These are phyloP conservation scores for Dryadomyces sulphureus DNA, from an alignment of 2,329 filamentous ascomycete genomes.

Conservation along the genomic window DNA sequence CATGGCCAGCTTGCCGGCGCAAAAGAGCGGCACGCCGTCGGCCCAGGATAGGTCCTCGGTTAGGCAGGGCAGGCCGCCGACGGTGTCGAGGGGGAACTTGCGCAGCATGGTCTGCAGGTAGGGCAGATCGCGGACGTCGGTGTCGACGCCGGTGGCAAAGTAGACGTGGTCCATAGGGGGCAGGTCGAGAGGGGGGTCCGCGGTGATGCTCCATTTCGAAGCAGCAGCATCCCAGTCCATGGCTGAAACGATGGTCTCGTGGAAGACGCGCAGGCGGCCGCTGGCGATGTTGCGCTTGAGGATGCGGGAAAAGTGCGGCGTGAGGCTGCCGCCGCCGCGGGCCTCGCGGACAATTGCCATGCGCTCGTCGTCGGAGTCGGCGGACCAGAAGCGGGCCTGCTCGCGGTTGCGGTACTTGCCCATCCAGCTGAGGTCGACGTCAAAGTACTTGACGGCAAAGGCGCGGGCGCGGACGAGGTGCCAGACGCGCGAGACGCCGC, in stretches of 20 bases:
- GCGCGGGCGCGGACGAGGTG: slow-evolving; percentile 47
- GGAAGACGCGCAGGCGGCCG: slow-evolving; percentile 38
- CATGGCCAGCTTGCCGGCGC: slow-evolving; percentile 10
- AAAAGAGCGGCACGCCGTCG: slow-evolving; percentile 44
- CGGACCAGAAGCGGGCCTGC: slow-evolving; percentile 64
- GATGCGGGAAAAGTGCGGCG: slow-evolving; percentile 51
- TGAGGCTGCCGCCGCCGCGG: slow-evolving; percentile 64
- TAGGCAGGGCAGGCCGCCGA: slow-evolving; percentile 56
- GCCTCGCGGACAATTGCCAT: slow-evolving; percentile 50
- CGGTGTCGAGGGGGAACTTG: slow-evolving; percentile 44
- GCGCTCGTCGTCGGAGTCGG: slow-evolving; percentile 55
- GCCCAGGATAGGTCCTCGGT: slow-evolving; percentile 67
- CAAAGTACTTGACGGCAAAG: slow-evolving; percentile 55
- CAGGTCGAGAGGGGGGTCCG: slow-evolving; percentile 27
- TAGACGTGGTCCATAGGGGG: slow-evolving; percentile 55
- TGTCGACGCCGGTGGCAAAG: slow-evolving; percentile 59
- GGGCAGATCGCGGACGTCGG: slow-evolving; percentile 44
- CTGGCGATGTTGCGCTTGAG: slow-evolving; percentile 42
- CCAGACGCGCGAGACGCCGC: slow-evolving; percentile 53
- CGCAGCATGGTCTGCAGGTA: slow-evolving; percentile 44
- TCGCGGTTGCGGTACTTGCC: slow-evolving; percentile 69
- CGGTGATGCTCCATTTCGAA: no score
- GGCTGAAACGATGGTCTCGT: slow-evolving; percentile 34
- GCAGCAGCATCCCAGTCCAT: slow-evolving; percentile 8
- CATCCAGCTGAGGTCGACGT: slow-evolving; percentile 65